Evolutionary conservation across 106 monocot genomes (phyloP).

Genomic region (Allium fistulosum): DNA sequence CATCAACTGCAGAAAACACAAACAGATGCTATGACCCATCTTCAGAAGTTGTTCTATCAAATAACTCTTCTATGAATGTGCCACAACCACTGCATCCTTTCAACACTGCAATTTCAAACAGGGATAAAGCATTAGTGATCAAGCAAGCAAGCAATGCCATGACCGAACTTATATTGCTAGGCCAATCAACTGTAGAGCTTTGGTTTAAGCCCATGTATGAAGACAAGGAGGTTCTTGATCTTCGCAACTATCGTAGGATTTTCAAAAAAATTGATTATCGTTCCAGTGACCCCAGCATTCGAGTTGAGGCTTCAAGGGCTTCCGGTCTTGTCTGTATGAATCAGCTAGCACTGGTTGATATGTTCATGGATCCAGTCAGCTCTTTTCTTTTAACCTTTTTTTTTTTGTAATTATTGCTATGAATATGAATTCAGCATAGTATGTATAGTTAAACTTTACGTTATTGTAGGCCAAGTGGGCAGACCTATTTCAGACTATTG

Average conservation of each 20-base stretch:
- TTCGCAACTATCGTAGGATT: constrained; percentile 48
- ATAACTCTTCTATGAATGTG: too few species aligned
- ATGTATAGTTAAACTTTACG: background rate
- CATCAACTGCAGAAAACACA: too few species aligned
- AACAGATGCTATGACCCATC: too few species aligned
- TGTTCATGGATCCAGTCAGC: constrained; percentile 77
- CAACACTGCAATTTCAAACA: constrained; percentile 38
- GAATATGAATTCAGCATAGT: too few species aligned
- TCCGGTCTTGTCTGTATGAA: constrained; percentile 47
- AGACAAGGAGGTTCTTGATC: constrained; percentile 37
- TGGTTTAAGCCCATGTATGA: constrained; percentile 43
- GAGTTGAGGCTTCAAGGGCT: constrained; percentile 55
- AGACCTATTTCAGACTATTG: constrained; percentile 64
- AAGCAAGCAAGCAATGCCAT: constrained; percentile 60
- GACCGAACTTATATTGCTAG: constrained; percentile 57
- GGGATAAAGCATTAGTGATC: constrained; percentile 73
- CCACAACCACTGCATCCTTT: constrained; percentile 15
- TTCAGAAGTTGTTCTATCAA: too few species aligned
- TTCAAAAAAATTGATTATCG: constrained; percentile 26
- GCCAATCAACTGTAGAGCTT: constrained; percentile 51
- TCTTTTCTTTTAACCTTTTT: background rate
- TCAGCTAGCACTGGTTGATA: constrained; percentile 46
- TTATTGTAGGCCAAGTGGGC: constrained; percentile 59
- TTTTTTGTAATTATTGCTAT: background rate
- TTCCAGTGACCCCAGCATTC: constrained; percentile 25